These are phyloP conservation scores for Phytophthora cajani DNA, from an alignment of 352 stramenopile species.

Conservation along the genomic window DNA sequence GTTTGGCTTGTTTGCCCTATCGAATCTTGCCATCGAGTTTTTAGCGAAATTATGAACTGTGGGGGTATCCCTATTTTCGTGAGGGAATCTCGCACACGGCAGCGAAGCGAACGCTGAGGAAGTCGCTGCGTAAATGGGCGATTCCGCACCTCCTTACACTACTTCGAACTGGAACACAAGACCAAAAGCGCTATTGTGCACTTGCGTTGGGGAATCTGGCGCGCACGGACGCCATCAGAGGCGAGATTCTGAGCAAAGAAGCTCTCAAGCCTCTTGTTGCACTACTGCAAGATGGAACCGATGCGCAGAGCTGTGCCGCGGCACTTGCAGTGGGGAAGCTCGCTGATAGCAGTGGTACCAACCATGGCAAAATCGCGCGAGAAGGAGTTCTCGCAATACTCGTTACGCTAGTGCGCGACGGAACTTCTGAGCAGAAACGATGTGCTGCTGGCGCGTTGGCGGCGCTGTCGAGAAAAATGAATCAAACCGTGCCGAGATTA, in stretches of 20 bases:
- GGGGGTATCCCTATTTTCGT: not conserved
- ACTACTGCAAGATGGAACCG: not conserved
- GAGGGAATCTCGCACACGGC: not conserved
- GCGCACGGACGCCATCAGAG: not conserved
- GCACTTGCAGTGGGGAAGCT: not conserved
- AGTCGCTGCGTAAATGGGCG: not conserved
- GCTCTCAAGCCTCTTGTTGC: not conserved
- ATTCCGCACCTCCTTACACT: conserved; percentile 2
- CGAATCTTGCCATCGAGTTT: not conserved
- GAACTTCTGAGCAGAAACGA: not conserved
- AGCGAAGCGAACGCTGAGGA: not conserved
- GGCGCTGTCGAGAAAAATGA: not conserved
- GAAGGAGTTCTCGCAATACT: not conserved
- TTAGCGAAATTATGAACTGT: not conserved
- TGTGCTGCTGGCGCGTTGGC: not conserved
- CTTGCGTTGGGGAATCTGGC: conserved; percentile 3
- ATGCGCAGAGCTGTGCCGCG: not conserved
- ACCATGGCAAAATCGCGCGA: not conserved
- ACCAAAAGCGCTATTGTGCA: not conserved
- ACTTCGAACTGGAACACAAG: conserved; percentile 5
- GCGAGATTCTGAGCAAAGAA: not conserved
- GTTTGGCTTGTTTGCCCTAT: not conserved
- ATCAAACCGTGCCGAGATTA: not conserved
- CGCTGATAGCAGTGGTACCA: not conserved
- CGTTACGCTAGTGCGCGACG: not conserved